phyloP scores from a whole-genome alignment of 805 yeast genomes.

The Monosporozyma servazzii region DNA sequence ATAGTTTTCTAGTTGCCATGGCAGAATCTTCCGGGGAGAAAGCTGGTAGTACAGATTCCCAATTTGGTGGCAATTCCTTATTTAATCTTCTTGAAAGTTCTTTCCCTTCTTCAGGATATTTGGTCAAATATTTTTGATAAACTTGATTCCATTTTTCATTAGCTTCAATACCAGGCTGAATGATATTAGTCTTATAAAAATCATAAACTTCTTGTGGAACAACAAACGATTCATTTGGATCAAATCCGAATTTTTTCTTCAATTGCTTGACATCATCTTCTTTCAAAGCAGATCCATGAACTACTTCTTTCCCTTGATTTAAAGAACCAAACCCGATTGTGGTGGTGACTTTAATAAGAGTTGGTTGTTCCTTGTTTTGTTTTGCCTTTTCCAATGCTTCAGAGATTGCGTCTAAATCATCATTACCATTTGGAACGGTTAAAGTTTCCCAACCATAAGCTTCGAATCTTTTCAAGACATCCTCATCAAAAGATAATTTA shows the following conservation, averaged over 20 bases:
- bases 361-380: slow-evolving; percentile 69
- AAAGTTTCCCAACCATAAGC: slow-evolving; percentile 91
- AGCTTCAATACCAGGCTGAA: slow-evolving; percentile 52
- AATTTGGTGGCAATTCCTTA: slow-evolving; percentile 70
- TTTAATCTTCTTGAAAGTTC: slow-evolving; percentile 72
- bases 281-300: slow-evolving; percentile 95
- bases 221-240: slow-evolving; percentile 70
- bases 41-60: slow-evolving; percentile 71
- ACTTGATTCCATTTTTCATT: slow-evolving; percentile 70
- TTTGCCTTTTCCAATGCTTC: slow-evolving; percentile 77
- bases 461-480: slow-evolving; percentile 74
- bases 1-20: slow-evolving; percentile 88
- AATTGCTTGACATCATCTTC: slow-evolving; percentile 84
- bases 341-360: slow-evolving; percentile 80
- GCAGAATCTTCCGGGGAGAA: slow-evolving; percentile 74
- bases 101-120: slow-evolving; percentile 71
- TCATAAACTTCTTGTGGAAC: slow-evolving; percentile 81
- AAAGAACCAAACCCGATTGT: slow-evolving; percentile 92
- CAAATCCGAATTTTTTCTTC: slow-evolving; percentile 76
- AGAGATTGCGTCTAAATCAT: slow-evolving; percentile 60
- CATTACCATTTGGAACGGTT: slow-evolving; percentile 71
- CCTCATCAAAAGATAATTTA: slow-evolving; percentile 84
- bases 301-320: slow-evolving; percentile 76
- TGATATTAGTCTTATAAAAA: slow-evolving; percentile 46
- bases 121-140: slow-evolving; percentile 49